phyloP scores from a whole-genome alignment of 2,329 filamentous ascomycete species.

The Aspergillus pseudonomiae region DNA sequence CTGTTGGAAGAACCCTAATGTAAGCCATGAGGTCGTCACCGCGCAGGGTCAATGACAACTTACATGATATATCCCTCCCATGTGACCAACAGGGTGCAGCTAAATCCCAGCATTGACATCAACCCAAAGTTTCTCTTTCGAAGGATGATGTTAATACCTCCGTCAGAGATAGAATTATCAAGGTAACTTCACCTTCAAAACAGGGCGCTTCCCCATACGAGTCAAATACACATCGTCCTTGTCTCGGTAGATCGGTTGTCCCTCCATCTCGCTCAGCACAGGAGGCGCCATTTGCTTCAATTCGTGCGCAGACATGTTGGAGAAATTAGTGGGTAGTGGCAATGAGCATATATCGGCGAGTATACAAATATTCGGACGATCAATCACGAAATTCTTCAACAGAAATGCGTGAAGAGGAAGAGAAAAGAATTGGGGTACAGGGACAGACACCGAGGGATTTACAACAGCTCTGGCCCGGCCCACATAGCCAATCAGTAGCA shows the following conservation, averaged over 20 bases:
- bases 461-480: too few relatives aligned
- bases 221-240: conserved; percentile 50
- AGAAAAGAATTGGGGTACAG: not conserved
- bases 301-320: conserved; percentile 2
- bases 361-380: not conserved
- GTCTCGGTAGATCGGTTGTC: conserved; percentile 18
- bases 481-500: too few relatives aligned
- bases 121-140: conserved; percentile 44
- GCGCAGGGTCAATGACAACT: not conserved
- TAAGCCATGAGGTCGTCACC: not conserved
- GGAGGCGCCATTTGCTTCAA: conserved; percentile 16
- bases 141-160: not conserved
- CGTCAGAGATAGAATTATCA: not conserved
- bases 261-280: conserved; percentile 18
- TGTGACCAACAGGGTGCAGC: conserved; percentile 43
- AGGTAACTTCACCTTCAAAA: conserved; percentile 41
- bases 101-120: conserved; percentile 46
- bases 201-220: conserved; percentile 56
- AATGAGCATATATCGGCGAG: not conserved
- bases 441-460: not conserved
- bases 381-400: too few relatives aligned
- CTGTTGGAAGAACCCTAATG: conserved; percentile 5
- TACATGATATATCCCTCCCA: conserved; percentile 45
- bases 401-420: not conserved
- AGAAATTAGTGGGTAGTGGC: not conserved